These are phyloP conservation scores for Bruguiera gymnorhiza DNA, from an alignment of 345 rosid species.

Conservation along the genomic window DNA sequence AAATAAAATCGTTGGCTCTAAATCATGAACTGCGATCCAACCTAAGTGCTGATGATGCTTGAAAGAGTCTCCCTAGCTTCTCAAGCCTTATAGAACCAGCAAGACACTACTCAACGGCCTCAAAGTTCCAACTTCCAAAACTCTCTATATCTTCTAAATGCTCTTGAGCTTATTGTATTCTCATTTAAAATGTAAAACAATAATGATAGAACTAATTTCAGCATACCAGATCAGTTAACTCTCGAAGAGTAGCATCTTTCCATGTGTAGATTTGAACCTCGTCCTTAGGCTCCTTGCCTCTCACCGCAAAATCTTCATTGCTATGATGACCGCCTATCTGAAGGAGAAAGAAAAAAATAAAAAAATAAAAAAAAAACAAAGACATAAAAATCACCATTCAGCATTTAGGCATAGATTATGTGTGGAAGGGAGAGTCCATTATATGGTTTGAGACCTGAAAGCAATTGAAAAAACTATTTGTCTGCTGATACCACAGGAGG, in stretches of 20 bases:
- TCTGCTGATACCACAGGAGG: not conserved
- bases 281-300: slow-evolving; percentile 95
- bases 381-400: not conserved
- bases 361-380: not conserved
- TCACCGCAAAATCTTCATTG: slow-evolving; percentile 82
- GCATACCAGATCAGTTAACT: slow-evolving; percentile 83
- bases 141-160: no score
- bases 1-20: not conserved
- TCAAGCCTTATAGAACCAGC: not conserved
- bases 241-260: slow-evolving; percentile 92
- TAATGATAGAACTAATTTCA: not conserved
- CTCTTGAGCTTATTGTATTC: no score
- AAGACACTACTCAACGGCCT: not conserved
- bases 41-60: not conserved
- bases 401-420: not conserved
- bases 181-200: no score
- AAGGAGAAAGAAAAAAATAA: not conserved
- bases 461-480: not conserved
- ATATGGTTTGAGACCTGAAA: no score
- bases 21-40: not conserved
- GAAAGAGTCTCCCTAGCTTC: not conserved
- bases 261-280: slow-evolving; percentile 97
- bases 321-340: slow-evolving; percentile 82
- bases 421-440: no score
- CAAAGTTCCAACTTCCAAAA: not conserved